Percentiles rank a stretch among this genome's conserved stretches.
Evolutionary conservation across 768 basidiomycete genomes (phyloP).

Genomic region (Porpolomopsis calyptriformis): DNA sequence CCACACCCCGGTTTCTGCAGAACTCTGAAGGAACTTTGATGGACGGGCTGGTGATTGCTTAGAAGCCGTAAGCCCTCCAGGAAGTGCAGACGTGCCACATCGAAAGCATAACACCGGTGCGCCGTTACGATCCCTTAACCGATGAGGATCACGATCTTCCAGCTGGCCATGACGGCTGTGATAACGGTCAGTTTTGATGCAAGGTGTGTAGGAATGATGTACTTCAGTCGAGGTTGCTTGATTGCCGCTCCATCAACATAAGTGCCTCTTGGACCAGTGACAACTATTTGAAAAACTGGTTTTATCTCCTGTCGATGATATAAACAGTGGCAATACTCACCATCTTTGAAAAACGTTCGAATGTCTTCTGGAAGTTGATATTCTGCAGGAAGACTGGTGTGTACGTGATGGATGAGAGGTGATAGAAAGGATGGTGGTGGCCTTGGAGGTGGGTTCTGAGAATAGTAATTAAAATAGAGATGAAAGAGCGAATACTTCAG

Average conservation of each 20-base stretch:
- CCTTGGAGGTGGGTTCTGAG: slow-evolving; percentile 58
- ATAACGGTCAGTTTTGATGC: slow-evolving; percentile 9
- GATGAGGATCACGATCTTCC: slow-evolving; percentile 85
- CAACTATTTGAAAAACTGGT: slow-evolving; percentile 41
- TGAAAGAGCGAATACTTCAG: not conserved
- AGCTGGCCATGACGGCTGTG: slow-evolving; percentile 72
- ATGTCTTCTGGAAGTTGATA: slow-evolving; percentile 84
- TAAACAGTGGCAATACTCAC: slow-evolving; percentile 33
- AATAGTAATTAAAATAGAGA: slow-evolving; percentile 10
- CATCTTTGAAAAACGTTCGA: slow-evolving; percentile 74
- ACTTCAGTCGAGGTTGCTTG: slow-evolving; percentile 78
- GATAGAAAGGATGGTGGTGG: slow-evolving; percentile 58
- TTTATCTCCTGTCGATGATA: slow-evolving; percentile 9
- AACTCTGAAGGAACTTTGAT: slow-evolving; percentile 23
- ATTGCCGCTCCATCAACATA: slow-evolving; percentile 76
- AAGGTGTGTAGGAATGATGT: slow-evolving; percentile 22
- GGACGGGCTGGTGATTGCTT: slow-evolving; percentile 46
- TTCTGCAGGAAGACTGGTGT: slow-evolving; percentile 63
- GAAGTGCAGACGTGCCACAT: slow-evolving; percentile 75
- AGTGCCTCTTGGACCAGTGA: slow-evolving; percentile 64
- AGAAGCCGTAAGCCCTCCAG: slow-evolving; percentile 40
- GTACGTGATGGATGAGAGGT: slow-evolving; percentile 60
- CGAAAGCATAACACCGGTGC: slow-evolving; percentile 81
- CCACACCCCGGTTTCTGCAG: slow-evolving; percentile 39
- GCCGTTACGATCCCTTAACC: slow-evolving; percentile 77